Evolutionary conservation across 2,329 filamentous ascomycete species (phyloP).

Genomic region (Cladosporium sp.): DNA sequence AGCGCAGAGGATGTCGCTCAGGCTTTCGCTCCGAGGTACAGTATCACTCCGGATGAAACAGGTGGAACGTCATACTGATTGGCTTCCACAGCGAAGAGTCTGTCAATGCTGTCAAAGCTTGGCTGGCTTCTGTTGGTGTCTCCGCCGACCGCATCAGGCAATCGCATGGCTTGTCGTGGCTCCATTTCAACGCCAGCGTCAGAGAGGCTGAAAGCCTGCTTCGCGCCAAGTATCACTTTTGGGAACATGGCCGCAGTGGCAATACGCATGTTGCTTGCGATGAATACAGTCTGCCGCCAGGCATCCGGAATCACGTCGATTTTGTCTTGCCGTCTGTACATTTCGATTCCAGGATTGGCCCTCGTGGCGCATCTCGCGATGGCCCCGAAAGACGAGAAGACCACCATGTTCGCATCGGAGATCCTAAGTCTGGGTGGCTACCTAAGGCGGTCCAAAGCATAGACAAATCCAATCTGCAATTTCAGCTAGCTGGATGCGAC

Average conservation of each 20-base stretch:
- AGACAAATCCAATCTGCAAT: constrained; percentile 28
- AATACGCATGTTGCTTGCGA: constrained; percentile 41
- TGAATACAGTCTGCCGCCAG: constrained; percentile 38
- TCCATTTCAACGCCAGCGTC: constrained; percentile 57
- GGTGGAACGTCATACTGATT: constrained; percentile 12
- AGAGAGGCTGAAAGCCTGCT: constrained; percentile 56
- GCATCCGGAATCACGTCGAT: constrained; percentile 36
- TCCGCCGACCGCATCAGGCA: constrained; percentile 48
- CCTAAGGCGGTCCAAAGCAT: constrained; percentile 33
- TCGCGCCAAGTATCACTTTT: constrained; percentile 55
- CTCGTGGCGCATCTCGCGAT: constrained; percentile 20
- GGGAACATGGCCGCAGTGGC: constrained; percentile 42
- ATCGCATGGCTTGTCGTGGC: constrained; percentile 55
- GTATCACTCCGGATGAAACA: constrained; percentile 15
- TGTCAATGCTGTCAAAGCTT: constrained; percentile 53
- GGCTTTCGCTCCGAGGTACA: constrained; percentile 43
- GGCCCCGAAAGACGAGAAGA: constrained; percentile 27
- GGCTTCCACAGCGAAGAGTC: constrained; percentile 39
- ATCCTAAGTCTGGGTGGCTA: constrained; percentile 32
- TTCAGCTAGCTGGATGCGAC: constrained; percentile 47
- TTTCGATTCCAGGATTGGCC: constrained; percentile 39
- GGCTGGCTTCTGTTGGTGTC: constrained; percentile 58
- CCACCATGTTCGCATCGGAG: constrained; percentile 25
- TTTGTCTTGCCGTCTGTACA: constrained; percentile 44
- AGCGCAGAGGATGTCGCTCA: constrained; percentile 45